These are phyloP conservation scores for Calonectria multiphialidica DNA, from an alignment of 2,329 filamentous ascomycete genomes.

Conservation along the genomic window DNA sequence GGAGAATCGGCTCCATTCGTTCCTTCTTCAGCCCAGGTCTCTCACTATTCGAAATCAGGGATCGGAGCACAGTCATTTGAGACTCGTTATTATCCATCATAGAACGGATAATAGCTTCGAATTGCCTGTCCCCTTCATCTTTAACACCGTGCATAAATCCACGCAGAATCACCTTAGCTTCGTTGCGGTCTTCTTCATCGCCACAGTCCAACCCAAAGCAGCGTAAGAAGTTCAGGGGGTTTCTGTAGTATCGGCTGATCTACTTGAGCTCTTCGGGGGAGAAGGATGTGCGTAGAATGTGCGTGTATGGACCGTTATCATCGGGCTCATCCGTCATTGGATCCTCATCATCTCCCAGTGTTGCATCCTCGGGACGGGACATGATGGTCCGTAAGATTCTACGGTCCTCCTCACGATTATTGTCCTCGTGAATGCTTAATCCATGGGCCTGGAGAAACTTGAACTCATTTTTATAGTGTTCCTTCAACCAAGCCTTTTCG, in stretches of 20 bases:
- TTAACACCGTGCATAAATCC: not conserved
- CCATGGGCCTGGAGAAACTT: constrained; percentile 47
- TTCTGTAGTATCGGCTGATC: not conserved
- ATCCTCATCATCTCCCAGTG: too few species aligned
- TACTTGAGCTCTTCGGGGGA: not conserved
- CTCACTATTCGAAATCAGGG: not conserved
- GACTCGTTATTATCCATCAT: not conserved
- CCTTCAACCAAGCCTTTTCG: constrained; percentile 49
- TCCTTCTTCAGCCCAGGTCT: not conserved
- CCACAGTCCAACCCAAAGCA: not conserved
- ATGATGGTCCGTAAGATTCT: not conserved
- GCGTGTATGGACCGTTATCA: not conserved
- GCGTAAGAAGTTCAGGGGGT: not conserved
- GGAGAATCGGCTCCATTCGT: not conserved
- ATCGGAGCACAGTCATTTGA: not conserved
- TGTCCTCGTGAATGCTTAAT: constrained; percentile 50
- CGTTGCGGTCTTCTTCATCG: not conserved
- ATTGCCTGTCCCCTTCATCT: not conserved
- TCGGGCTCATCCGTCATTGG: not conserved
- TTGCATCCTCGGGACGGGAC: not conserved
- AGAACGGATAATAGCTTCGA: not conserved
- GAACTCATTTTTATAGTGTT: constrained; percentile 47
- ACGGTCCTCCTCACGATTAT: constrained; percentile 51
- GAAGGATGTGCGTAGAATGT: not conserved
- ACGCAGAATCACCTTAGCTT: not conserved